A percentile compares a stretch with the other conserved stretches of the same genome.
These are phyloP conservation scores for Trichoderma polysporum DNA, from an alignment of 2,329 filamentous ascomycete genomes.

Conservation along the genomic window DNA sequence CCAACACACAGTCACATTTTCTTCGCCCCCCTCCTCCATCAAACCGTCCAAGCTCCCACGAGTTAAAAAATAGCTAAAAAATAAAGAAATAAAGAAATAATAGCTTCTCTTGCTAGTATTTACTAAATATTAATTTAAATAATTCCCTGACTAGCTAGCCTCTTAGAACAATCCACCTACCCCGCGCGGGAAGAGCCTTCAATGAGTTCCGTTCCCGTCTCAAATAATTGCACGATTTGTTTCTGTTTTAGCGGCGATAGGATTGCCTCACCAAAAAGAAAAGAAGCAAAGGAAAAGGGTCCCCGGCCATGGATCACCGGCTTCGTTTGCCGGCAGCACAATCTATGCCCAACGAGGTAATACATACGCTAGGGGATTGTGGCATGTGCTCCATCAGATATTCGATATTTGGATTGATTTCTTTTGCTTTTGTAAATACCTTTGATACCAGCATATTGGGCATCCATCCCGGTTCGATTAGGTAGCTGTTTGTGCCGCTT, in stretches of 20 bases:
- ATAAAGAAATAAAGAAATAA: too few species aligned
- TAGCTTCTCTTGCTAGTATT: too few species aligned
- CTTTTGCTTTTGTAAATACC: neutral
- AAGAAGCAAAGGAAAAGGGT: neutral
- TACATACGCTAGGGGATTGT: neutral
- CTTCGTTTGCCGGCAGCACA: neutral
- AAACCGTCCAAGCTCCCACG: neutral
- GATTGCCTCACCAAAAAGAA: neutral
- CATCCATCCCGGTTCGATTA: neutral
- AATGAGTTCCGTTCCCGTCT: neutral
- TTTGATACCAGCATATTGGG: neutral
- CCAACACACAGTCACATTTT: neutral
- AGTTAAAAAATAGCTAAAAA: too few species aligned
- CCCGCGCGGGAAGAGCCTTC: neutral
- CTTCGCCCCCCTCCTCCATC: neutral
- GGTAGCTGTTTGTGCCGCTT: neutral
- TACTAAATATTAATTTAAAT: too few species aligned
- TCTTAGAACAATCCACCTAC: neutral
- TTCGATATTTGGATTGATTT: neutral
- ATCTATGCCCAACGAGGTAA: neutral
- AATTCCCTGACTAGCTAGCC: neutral
- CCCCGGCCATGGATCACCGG: neutral
- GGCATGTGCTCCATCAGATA: neutral
- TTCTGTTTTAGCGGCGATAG: neutral
- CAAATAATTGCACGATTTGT: neutral